A percentile compares a stretch with the other conserved stretches of the same genome.
phyloP scores from a whole-genome alignment of 345 rosid genomes.

The Heritiera littoralis region DNA sequence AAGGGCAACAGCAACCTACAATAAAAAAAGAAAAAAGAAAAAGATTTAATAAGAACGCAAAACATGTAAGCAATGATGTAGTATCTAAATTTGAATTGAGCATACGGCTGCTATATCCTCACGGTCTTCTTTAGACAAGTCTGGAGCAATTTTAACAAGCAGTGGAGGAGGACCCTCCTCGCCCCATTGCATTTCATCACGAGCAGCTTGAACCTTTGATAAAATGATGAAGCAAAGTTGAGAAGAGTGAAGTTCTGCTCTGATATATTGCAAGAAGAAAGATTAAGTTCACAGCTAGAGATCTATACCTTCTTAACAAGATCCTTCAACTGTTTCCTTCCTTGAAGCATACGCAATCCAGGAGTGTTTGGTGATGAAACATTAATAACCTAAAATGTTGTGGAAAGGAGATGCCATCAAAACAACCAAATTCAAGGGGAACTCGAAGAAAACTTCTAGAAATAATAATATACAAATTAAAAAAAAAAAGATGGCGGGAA shows the following conservation, averaged over 20 bases:
- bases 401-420: neutral
- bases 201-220: conserved; percentile 88
- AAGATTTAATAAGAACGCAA: conserved; percentile 27
- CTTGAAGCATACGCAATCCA: conserved; percentile 94
- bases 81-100: conserved; percentile 14
- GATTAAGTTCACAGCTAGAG: conserved; percentile 4
- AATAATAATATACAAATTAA: neutral
- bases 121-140: conserved; percentile 90
- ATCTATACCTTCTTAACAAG: conserved; percentile 76
- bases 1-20: conserved; percentile 93
- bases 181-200: conserved; percentile 99
- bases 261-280: neutral
- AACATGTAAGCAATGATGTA: neutral
- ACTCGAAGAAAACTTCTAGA: neutral
- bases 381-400: conserved; percentile 69
- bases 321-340: conserved; percentile 93
- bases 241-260: conserved; percentile 3
- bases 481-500: neutral
- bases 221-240: conserved; percentile 10
- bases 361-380: conserved; percentile 98
- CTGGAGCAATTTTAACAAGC: conserved; percentile 97
- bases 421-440: neutral
- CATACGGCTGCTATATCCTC: conserved; percentile 97
- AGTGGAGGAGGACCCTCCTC: conserved; percentile 98
- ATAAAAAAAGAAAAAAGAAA: conserved; percentile 23